Evolutionary conservation across 2,329 filamentous ascomycete genomes (phyloP).

Genomic region (Ambrosiella xylebori): DNA sequence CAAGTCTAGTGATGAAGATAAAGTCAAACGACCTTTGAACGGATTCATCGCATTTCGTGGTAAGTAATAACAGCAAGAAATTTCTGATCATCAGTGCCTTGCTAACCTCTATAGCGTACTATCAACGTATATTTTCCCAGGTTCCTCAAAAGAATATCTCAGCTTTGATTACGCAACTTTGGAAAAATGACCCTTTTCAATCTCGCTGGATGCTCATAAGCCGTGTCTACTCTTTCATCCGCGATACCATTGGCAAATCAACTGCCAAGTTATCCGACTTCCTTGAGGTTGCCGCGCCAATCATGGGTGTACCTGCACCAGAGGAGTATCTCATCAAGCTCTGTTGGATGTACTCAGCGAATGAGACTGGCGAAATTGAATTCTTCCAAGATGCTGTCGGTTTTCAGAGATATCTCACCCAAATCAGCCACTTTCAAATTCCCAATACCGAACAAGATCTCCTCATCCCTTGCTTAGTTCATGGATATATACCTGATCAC

Average conservation of each 20-base stretch:
- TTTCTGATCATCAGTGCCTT: not conserved
- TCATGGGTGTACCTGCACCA: conserved; percentile 30
- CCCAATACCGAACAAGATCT: conserved; percentile 7
- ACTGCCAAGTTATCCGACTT: conserved; percentile 31
- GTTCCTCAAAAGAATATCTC: conserved; percentile 36
- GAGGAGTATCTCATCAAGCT: conserved; percentile 27
- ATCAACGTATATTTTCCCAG: conserved; percentile 27
- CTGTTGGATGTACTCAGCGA: conserved; percentile 23
- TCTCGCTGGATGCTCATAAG: conserved; percentile 35
- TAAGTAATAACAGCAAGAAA: conserved; percentile 12
- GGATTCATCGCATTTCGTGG: conserved; percentile 21
- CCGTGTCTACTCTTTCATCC: conserved; percentile 36
- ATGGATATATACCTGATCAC: conserved; percentile 2
- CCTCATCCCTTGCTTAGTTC: conserved; percentile 5
- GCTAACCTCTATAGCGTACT: conserved; percentile 24
- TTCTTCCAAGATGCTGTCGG: conserved; percentile 2
- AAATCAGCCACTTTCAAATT: not conserved
- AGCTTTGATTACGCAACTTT: conserved; percentile 29
- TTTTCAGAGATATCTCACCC: not conserved
- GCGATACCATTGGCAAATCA: conserved; percentile 30
- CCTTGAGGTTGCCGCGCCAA: conserved; percentile 26
- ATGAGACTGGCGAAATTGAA: not conserved
- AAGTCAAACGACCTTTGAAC: conserved; percentile 14
- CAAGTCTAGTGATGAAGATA: not conserved
- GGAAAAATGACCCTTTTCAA: conserved; percentile 32